Percentiles rank a stretch among this genome's conserved stretches.
Evolutionary conservation across 441 rosid species (phyloP).

Genomic region (Pelargonium myrrhifolium): DNA sequence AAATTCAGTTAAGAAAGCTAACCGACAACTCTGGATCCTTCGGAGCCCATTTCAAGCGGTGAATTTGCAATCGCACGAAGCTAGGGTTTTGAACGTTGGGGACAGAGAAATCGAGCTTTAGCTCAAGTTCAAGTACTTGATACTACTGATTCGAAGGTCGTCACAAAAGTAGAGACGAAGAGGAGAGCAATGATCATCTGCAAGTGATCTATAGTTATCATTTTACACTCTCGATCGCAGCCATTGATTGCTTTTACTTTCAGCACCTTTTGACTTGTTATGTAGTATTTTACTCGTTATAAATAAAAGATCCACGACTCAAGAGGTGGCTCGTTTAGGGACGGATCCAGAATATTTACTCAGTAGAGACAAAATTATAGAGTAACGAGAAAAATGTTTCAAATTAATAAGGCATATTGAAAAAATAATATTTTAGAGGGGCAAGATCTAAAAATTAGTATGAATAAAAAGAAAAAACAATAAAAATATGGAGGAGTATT

Average conservation of each 20-base stretch:
- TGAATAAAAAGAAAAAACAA: no score
- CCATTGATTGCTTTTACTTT: neutral
- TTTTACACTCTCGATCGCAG: neutral
- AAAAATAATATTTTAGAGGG: no score
- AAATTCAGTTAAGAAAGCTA: slow-evolving; percentile 17
- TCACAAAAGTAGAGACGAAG: neutral
- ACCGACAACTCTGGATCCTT: slow-evolving; percentile 97
- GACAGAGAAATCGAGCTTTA: neutral
- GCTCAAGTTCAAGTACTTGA: neutral
- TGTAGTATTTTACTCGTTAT: no score
- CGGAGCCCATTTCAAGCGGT: slow-evolving; percentile 41
- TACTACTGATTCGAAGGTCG: neutral
- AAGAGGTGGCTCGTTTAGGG: no score
- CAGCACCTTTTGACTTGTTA: no score
- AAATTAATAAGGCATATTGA: no score
- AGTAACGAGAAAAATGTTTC: no score
- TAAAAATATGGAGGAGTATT: no score
- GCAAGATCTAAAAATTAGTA: no score
- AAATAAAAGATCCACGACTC: no score
- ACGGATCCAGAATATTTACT: no score
- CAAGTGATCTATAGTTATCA: neutral
- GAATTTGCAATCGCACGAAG: neutral
- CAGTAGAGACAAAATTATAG: no score
- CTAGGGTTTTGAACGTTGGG: neutral
- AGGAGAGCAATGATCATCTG: neutral